These are phyloP conservation scores for Eudorina sp. DNA, from an alignment of 139 green algal genomes.

Conservation along the genomic window DNA sequence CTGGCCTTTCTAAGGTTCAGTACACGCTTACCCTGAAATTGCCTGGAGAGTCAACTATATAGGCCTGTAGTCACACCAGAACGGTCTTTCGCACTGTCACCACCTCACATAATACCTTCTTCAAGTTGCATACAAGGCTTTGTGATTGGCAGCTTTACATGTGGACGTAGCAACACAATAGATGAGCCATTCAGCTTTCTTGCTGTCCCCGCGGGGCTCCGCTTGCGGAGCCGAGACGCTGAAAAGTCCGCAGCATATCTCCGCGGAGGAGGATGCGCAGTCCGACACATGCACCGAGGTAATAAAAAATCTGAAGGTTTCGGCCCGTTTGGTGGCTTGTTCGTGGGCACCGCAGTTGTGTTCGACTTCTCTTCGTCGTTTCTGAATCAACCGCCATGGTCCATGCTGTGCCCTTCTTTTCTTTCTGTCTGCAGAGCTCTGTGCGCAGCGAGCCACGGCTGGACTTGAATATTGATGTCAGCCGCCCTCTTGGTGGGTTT, in stretches of 20 bases:
- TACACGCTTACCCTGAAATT: no score
- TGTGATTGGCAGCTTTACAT: not conserved
- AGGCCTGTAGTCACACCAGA: no score
- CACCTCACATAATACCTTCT: no score
- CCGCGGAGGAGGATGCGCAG: not conserved
- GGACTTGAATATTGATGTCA: not conserved
- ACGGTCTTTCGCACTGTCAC: no score
- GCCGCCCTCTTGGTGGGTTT: slow-evolving; percentile 1
- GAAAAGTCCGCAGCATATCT: slow-evolving; percentile 9
- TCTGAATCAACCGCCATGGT: not conserved
- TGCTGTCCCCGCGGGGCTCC: not conserved
- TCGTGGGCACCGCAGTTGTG: not conserved
- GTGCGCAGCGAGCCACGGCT: slow-evolving; percentile 15
- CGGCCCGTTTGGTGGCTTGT: not conserved
- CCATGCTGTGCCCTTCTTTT: not conserved
- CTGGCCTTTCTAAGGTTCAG: no score
- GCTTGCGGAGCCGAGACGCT: not conserved
- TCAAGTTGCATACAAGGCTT: no score
- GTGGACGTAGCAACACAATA: not conserved
- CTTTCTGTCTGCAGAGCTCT: slow-evolving; percentile 29
- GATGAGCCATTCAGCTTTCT: slow-evolving; percentile 19
- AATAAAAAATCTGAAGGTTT: no score
- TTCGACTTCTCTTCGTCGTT: not conserved
- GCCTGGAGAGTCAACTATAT: no score
- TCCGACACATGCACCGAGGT: slow-evolving; percentile 39